Evolutionary conservation across 2,329 filamentous ascomycete genomes (phyloP), one percentile per base, ranked within the genome.

Genomic region (Lasiodiplodia sp.): DNA sequence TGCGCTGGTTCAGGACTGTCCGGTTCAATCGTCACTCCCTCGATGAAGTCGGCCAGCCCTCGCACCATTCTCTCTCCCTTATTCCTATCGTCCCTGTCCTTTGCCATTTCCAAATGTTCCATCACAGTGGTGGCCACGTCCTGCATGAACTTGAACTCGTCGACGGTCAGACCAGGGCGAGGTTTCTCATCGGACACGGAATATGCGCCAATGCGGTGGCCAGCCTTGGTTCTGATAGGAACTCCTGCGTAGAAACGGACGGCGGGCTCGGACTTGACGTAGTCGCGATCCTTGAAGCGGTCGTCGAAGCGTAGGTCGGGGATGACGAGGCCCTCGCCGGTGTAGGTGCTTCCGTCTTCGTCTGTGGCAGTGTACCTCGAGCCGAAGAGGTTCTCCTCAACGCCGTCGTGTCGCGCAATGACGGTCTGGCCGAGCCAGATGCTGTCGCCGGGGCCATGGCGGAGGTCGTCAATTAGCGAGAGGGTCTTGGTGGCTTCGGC

Each of bases 151-250:
- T 82, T 80, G 2, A 85, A 70, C 62, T 88, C 84, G 10, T 81
- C 80, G 0, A 80, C 73, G 12, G 78, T 79, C 21, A 91, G 73
- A 0, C 84, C 85, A 52, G 84, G 73, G 16, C 87, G 84, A 0
- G 86, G 84, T n/a, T 82, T 81, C 53, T 86, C 84, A 71, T 91
- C 88, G 3, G 89, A 79, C 2, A 91, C 84, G 65, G 86, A 85
- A 69, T 89, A 88, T 12, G 83, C 84, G 11, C 89, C 89, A 67
- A 92, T 87, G 57, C 84, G 83, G 71, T 86, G 84, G 34, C 86
- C 84, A 44, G 83, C 85, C 0, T 84, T 84, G 38, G 86, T 88
- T 31, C 85, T 83, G 66, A 92, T 86, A 0, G 89, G 89, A 0
- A 90, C 88, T 21, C 86, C 86, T 6, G 86, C 86, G 69, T 88